A percentile compares a stretch with the other conserved stretches of the same genome.
Conservation (phyloP, 1,139 yeast genomes). For the Hyphopichia pseudoburtonii region DNA sequence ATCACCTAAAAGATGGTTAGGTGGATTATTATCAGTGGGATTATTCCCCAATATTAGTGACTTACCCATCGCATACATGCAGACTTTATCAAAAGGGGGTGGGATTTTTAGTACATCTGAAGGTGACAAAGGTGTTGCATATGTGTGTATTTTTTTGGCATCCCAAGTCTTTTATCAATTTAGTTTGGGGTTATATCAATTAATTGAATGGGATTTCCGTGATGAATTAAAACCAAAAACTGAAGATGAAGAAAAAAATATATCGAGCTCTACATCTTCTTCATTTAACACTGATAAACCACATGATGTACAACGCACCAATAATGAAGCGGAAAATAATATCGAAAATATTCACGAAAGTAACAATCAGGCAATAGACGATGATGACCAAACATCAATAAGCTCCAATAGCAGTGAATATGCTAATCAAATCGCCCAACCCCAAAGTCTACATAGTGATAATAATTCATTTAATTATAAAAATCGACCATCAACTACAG, state of each 20-base stretch:
- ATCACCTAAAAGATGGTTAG: conserved; percentile 73
- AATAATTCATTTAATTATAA: conserved; percentile 1
- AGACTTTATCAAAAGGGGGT: conserved; percentile 69
- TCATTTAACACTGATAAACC: background rate
- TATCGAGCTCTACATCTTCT: background rate
- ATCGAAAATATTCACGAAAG: conserved; percentile 3
- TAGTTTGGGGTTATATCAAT: conserved; percentile 69
- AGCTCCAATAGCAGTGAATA: conserved; percentile 1
- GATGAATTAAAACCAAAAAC: conserved; percentile 20
- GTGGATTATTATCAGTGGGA: conserved; percentile 69
- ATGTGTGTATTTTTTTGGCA: conserved; percentile 76
- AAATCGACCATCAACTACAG: conserved; percentile 4
- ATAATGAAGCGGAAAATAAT: background rate
- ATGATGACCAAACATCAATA: conserved; percentile 1
- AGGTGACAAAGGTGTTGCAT: conserved; percentile 81
- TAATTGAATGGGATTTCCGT: conserved; percentile 71
- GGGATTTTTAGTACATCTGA: conserved; percentile 54
- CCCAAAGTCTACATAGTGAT: background rate
- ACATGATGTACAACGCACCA: background rate
- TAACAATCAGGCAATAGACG: background rate
- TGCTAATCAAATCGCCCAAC: background rate
- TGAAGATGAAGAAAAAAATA: conserved; percentile 8
- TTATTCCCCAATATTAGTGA: conserved; percentile 75
- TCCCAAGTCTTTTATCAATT: conserved; percentile 71
- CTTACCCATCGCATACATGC: conserved; percentile 85